Evolutionary conservation across 2,329 filamentous ascomycete genomes (phyloP).

Genomic region (Juglanconis juglandina): DNA sequence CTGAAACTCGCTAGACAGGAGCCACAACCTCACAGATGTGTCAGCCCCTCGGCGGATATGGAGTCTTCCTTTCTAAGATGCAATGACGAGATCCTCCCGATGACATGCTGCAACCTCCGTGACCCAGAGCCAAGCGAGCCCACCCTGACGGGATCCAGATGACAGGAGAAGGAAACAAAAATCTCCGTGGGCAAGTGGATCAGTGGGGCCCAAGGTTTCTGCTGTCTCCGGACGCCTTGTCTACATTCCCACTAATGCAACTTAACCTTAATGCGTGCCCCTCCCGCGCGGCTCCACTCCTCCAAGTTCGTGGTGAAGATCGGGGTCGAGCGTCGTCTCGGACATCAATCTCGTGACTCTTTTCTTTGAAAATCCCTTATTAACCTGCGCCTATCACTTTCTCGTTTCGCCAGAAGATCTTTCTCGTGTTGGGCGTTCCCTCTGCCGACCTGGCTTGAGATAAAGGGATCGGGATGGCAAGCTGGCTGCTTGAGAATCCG

Average conservation of each 20-base stretch:
- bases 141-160: no score
- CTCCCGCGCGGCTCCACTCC: not conserved
- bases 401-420: not conserved
- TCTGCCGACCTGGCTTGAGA: not conserved
- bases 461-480: slow-evolving; percentile 3
- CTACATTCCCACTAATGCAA: not conserved
- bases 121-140: not conserved
- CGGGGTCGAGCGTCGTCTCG: not conserved
- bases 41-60: slow-evolving; percentile 33
- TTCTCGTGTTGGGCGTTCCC: no score
- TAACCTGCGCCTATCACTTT: not conserved
- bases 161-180: not conserved
- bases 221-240: not conserved
- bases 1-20: slow-evolving; percentile 53
- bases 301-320: not conserved
- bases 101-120: not conserved
- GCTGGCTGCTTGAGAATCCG: not conserved
- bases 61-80: not conserved
- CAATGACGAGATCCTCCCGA: no score
- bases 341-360: not conserved
- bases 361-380: no score
- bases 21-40: slow-evolving; percentile 47
- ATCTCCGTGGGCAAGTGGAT: not conserved
- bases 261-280: not conserved
- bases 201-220: not conserved